Evolutionary conservation across 192 early-diverging fungal genomes (phyloP).

Genomic region (Linderina pennispora): DNA sequence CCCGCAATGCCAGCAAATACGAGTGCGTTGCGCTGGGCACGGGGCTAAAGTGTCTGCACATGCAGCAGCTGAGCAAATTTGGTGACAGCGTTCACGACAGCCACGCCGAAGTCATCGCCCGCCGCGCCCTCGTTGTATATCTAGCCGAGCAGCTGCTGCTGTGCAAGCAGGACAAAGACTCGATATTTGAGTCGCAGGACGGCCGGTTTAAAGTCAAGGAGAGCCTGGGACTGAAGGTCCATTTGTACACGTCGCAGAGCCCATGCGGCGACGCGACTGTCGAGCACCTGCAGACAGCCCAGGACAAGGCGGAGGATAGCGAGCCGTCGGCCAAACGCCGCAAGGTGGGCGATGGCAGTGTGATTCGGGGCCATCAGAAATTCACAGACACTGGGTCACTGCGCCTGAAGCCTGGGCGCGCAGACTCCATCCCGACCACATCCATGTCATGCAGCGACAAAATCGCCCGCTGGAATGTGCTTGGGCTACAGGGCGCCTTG

Average conservation of each 20-base stretch:
- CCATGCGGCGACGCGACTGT: constrained; percentile 35
- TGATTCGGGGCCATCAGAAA: constrained; percentile 13
- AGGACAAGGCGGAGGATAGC: neutral
- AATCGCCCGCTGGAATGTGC: constrained; percentile 78
- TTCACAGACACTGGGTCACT: constrained; percentile 5
- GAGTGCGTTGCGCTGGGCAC: constrained; percentile 52
- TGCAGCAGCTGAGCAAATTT: constrained; percentile 47
- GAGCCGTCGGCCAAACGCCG: constrained; percentile 9
- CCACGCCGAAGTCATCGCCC: constrained; percentile 86
- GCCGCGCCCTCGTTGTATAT: constrained; percentile 69
- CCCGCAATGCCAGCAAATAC: neutral
- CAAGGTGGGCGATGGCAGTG: neutral
- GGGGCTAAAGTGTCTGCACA: constrained; percentile 77
- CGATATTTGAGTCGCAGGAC: neutral
- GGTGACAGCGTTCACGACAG: constrained; percentile 74
- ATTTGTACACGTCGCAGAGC: constrained; percentile 37
- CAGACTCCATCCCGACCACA: constrained; percentile 36
- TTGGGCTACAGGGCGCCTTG: constrained; percentile 71
- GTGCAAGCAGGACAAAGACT: neutral
- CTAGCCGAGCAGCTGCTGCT: constrained; percentile 11
- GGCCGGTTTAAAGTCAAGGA: neutral
- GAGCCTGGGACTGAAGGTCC: neutral
- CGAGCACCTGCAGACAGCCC: constrained; percentile 1
- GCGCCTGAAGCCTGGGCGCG: constrained; percentile 38
- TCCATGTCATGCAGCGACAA: constrained; percentile 76